Percentiles rank a stretch among this genome's conserved stretches.
phyloP scores from a whole-genome alignment of 2,329 filamentous ascomycete genomes.

The Claviceps sp. region DNA sequence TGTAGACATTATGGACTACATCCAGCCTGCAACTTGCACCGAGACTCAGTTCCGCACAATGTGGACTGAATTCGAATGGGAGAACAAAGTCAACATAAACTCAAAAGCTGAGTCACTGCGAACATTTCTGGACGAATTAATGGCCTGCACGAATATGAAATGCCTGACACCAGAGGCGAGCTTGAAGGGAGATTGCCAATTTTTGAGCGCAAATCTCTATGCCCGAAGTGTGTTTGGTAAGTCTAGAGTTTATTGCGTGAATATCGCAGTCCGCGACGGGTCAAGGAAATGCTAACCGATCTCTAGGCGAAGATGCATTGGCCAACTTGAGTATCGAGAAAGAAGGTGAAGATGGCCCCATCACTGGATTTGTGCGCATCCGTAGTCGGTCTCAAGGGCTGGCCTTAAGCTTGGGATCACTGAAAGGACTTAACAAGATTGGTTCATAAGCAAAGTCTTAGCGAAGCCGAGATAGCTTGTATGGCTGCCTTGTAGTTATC shows the following conservation, averaged over 20 bases:
- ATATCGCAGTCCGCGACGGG: neutral
- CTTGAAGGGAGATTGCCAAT: slow-evolving; percentile 94
- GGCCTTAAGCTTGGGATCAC: slow-evolving; percentile 79
- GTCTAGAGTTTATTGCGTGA: slow-evolving; percentile 22
- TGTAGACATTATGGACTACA: slow-evolving; percentile 99
- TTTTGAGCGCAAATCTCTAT: slow-evolving; percentile 93
- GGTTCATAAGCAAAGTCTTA: slow-evolving; percentile 21
- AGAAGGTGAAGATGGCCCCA: slow-evolving; percentile 85
- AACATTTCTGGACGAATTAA: slow-evolving; percentile 84
- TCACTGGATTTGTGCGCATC: slow-evolving; percentile 96
- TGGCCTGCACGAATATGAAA: slow-evolving; percentile 98
- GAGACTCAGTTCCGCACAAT: slow-evolving; percentile 99
- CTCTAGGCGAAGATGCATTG: slow-evolving; percentile 87
- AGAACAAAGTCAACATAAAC: slow-evolving; percentile 99
- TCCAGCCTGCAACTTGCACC: slow-evolving; percentile 89
- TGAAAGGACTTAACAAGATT: slow-evolving; percentile 88
- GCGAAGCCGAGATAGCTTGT: too few relatives aligned
- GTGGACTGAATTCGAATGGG: slow-evolving; percentile 99
- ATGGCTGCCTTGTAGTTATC: too few relatives aligned
- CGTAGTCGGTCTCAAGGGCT: slow-evolving; percentile 92
- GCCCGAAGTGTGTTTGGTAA: slow-evolving; percentile 95
- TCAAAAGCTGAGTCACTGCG: slow-evolving; percentile 86
- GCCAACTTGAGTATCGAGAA: slow-evolving; percentile 97
- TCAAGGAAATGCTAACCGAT: slow-evolving; percentile 11
- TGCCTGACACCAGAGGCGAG: slow-evolving; percentile 94